phyloP scores from a whole-genome alignment of 2,329 filamentous ascomycete genomes.

The Hypoxylon sp. region DNA sequence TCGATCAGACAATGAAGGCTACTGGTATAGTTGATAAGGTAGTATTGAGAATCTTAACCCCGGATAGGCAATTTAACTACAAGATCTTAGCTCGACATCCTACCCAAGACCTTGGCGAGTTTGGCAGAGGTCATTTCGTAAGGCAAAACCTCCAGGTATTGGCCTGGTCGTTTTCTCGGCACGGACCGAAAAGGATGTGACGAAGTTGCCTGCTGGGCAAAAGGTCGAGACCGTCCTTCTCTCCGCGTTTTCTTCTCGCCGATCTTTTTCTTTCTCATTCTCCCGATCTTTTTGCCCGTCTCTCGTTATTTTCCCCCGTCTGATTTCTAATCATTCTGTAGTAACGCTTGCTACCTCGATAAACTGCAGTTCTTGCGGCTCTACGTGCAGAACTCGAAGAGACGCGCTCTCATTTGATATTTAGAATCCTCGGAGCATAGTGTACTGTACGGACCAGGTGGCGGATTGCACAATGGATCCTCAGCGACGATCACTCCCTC shows the following conservation, averaged over 20 bases:
- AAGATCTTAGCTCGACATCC: slow-evolving; percentile 39
- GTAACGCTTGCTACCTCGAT: background rate
- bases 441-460: background rate
- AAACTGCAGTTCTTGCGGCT: background rate
- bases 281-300: background rate
- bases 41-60: slow-evolving; percentile 13
- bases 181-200: slow-evolving; percentile 37
- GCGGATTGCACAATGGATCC: slow-evolving; percentile 23
- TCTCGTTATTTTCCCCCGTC: slow-evolving; percentile 4
- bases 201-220: slow-evolving; percentile 19
- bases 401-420: background rate
- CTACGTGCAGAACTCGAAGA: background rate
- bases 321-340: slow-evolving; percentile 12
- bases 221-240: slow-evolving; percentile 30
- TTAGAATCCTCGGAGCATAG: background rate
- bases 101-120: slow-evolving; percentile 45
- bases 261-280: slow-evolving; percentile 23
- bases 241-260: slow-evolving; percentile 26
- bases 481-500: slow-evolving; percentile 21
- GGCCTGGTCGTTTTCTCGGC: slow-evolving; percentile 37
- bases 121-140: slow-evolving; percentile 34
- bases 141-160: slow-evolving; percentile 25
- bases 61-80: slow-evolving; percentile 31
- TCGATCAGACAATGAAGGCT: slow-evolving; percentile 1
- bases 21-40: slow-evolving; percentile 2